A percentile compares a stretch with the other conserved stretches of the same genome.
Conservation (phyloP, 345 rosid species). For the Excoecaria agallocha region DNA sequence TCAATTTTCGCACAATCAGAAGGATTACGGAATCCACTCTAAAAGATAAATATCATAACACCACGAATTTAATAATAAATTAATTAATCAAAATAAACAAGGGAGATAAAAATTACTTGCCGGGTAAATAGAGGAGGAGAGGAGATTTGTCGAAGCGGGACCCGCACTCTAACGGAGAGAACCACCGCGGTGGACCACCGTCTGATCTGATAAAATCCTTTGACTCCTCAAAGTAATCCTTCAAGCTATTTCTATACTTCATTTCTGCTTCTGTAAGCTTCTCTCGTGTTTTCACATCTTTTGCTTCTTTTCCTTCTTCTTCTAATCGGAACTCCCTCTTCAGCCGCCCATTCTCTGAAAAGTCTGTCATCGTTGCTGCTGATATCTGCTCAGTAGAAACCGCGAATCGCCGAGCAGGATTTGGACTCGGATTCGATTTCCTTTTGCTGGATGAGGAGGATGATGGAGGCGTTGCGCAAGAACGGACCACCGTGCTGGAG, state of each 20-base stretch:
- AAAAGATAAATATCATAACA: too few relatives aligned
- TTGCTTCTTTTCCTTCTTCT: background rate
- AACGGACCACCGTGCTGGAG: constrained; percentile 15
- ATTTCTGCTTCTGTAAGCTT: constrained; percentile 11
- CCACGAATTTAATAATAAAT: background rate
- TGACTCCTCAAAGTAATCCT: constrained; percentile 42
- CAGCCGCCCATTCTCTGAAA: background rate
- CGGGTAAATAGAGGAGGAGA: constrained; percentile 54
- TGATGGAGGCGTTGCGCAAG: constrained; percentile 1
- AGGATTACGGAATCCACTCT: background rate
- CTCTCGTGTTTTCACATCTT: background rate
- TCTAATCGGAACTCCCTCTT: background rate
- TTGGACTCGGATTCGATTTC: background rate
- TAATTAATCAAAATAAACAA: background rate
- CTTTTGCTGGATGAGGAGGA: background rate
- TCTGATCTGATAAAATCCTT: constrained; percentile 37
- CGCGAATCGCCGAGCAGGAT: background rate
- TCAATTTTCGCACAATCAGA: too few relatives aligned
- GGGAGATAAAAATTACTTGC: constrained; percentile 19
- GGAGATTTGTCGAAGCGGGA: constrained; percentile 36
- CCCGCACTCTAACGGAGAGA: constrained; percentile 52
- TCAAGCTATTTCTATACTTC: constrained; percentile 32
- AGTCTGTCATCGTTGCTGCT: background rate
- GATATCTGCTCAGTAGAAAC: constrained; percentile 11
- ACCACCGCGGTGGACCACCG: constrained; percentile 70